These are phyloP conservation scores for Akanthomyces lecanii DNA, from an alignment of 2,329 filamentous ascomycete species.

Conservation along the genomic window DNA sequence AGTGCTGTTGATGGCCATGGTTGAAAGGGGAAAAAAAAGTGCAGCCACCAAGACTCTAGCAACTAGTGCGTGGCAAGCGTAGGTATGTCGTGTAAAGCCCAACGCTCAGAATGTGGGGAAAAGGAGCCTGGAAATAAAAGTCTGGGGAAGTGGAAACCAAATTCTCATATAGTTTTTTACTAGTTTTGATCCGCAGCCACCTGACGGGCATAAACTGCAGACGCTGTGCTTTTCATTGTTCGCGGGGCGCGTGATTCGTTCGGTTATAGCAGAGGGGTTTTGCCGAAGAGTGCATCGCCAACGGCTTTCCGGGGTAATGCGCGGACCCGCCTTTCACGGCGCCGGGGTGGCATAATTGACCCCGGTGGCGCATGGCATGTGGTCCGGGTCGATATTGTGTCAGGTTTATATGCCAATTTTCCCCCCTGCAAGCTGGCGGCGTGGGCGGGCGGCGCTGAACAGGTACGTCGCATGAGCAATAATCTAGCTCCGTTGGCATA, in stretches of 20 bases:
- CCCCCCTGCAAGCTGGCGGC: no score
- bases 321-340: not conserved
- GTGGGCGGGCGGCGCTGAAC: no score
- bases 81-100: not conserved
- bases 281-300: slow-evolving; percentile 2
- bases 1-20: not conserved
- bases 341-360: not conserved
- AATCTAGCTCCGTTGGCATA: not conserved
- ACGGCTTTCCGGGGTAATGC: slow-evolving; percentile 12
- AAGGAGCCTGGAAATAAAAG: not conserved
- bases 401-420: no score
- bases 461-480: no score
- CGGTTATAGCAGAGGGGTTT: not conserved
- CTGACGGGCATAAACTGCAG: not conserved
- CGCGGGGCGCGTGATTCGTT: not conserved
- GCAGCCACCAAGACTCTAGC: no score
- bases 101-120: not conserved
- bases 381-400: not conserved
- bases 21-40: no score
- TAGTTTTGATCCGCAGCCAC: not conserved
- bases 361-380: not conserved
- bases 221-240: not conserved
- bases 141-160: slow-evolving; percentile 3
- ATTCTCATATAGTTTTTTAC: not conserved
- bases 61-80: not conserved